Conservation (phyloP, 441 rosid genomes). For the Adansonia madagascariensis region DNA sequence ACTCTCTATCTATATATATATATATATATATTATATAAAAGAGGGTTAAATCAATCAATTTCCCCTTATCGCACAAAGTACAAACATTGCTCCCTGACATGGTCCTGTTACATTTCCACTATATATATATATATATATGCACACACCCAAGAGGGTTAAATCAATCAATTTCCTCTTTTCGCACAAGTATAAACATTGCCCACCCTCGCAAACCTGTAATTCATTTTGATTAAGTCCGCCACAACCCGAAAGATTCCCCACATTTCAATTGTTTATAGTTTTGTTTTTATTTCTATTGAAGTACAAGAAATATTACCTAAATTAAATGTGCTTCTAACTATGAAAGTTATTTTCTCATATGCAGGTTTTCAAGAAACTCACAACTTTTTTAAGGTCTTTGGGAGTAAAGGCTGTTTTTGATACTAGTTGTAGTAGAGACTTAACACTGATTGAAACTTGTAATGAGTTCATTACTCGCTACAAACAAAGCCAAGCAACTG, state of each 20-base stretch:
- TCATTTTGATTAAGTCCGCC: background rate
- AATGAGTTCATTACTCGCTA: constrained; percentile 76
- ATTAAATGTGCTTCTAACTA: constrained; percentile 10
- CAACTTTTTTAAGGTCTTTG: constrained; percentile 74
- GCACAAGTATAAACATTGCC: background rate
- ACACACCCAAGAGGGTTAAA: background rate
- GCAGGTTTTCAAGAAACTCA: constrained; percentile 79
- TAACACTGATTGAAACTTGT: constrained; percentile 80
- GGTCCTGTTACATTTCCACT: background rate
- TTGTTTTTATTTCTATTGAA: background rate
- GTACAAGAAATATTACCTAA: background rate
- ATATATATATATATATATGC: background rate
- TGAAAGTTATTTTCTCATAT: constrained; percentile 21
- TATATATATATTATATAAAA: too few relatives aligned
- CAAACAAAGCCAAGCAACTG: constrained; percentile 49
- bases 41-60: background rate
- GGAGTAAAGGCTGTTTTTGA: constrained; percentile 91
- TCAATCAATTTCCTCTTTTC: background rate
- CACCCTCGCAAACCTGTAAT: background rate
- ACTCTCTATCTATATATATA: too few relatives aligned
- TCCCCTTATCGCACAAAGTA: background rate
- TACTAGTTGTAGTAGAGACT: constrained; percentile 79
- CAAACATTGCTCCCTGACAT: background rate
- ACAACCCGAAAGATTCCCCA: background rate
- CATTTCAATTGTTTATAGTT: background rate